Evolutionary conservation across 768 basidiomycete species (phyloP).

Genomic region (Rhodotorula toruloides): DNA sequence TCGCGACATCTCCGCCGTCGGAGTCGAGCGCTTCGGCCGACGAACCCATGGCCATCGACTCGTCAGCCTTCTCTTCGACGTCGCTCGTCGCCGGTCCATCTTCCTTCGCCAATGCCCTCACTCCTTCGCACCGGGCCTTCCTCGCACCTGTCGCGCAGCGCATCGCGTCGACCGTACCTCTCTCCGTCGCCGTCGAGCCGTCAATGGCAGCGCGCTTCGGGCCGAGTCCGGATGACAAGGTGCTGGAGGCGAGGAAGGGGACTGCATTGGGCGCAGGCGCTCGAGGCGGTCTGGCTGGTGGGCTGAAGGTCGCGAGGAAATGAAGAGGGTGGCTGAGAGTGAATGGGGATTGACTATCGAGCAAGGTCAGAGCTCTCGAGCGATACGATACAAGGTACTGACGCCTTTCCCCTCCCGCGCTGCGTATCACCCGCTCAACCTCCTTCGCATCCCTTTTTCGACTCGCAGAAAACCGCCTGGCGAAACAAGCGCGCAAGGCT

Average conservation of each 20-base stretch:
- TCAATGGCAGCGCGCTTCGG: conserved; percentile 52
- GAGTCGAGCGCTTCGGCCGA: neutral
- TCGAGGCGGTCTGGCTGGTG: neutral
- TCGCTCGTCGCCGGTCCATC: conserved; percentile 2
- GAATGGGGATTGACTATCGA: neutral
- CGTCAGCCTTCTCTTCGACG: conserved; percentile 3
- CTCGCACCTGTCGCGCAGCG: neutral
- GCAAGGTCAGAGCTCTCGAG: conserved; percentile 33
- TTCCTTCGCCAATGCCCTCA: neutral
- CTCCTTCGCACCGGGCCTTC: conserved; percentile 19
- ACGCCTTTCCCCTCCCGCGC: conserved; percentile 11
- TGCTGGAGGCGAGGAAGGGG: conserved; percentile 71
- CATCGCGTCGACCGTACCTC: conserved; percentile 45
- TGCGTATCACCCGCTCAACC: neutral
- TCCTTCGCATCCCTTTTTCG: neutral
- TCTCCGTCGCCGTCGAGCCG: conserved; percentile 50
- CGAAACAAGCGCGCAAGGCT: conserved; percentile 14
- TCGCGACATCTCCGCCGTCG: too few species aligned
- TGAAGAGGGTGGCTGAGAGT: neutral
- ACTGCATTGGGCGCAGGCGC: conserved; percentile 48
- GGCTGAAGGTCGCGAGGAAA: neutral
- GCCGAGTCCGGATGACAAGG: conserved; percentile 87
- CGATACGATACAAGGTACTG: neutral
- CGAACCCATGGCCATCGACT: neutral
- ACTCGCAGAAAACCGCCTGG: conserved; percentile 14